These are phyloP conservation scores for Alternaria sp. DNA, from an alignment of 2,329 filamentous ascomycete species.

Conservation along the genomic window DNA sequence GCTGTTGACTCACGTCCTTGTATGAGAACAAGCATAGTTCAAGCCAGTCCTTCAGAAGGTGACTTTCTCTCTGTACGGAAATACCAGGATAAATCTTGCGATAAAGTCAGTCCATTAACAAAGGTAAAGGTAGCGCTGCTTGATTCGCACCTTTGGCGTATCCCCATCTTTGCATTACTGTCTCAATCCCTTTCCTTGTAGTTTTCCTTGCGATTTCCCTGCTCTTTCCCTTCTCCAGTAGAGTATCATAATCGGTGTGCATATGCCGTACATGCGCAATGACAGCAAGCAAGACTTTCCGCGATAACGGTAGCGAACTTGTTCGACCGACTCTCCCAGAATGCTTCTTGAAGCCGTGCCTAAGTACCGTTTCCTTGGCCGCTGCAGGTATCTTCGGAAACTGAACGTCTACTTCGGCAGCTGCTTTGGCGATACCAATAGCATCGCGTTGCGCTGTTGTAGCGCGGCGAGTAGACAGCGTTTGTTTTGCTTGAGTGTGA, in stretches of 20 bases:
- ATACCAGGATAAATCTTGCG: slow-evolving; percentile 11
- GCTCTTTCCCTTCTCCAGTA: slow-evolving; percentile 17
- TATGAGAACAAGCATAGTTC: neutral
- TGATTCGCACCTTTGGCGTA: slow-evolving; percentile 29
- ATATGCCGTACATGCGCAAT: slow-evolving; percentile 60
- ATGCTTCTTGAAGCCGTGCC: slow-evolving; percentile 56
- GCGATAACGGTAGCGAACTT: slow-evolving; percentile 47
- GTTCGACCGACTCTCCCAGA: slow-evolving; percentile 60
- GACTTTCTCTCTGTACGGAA: neutral
- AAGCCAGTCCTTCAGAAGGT: neutral
- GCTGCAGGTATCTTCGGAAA: slow-evolving; percentile 55
- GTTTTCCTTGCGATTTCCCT: slow-evolving; percentile 36
- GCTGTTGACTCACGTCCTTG: neutral
- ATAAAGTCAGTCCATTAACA: neutral
- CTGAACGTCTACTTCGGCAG: slow-evolving; percentile 44
- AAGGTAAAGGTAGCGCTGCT: slow-evolving; percentile 24
- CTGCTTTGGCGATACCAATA: slow-evolving; percentile 28
- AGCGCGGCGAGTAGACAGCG: slow-evolving; percentile 51
- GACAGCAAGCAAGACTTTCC: slow-evolving; percentile 58
- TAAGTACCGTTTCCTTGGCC: slow-evolving; percentile 49
- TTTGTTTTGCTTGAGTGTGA: slow-evolving; percentile 49
- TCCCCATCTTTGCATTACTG: slow-evolving; percentile 37
- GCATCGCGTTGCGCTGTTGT: slow-evolving; percentile 48
- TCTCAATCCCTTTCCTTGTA: slow-evolving; percentile 32
- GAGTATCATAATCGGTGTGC: slow-evolving; percentile 61